These are phyloP conservation scores for Ceratocystis ficicola DNA, from an alignment of 2,329 filamentous ascomycete species.

Conservation along the genomic window DNA sequence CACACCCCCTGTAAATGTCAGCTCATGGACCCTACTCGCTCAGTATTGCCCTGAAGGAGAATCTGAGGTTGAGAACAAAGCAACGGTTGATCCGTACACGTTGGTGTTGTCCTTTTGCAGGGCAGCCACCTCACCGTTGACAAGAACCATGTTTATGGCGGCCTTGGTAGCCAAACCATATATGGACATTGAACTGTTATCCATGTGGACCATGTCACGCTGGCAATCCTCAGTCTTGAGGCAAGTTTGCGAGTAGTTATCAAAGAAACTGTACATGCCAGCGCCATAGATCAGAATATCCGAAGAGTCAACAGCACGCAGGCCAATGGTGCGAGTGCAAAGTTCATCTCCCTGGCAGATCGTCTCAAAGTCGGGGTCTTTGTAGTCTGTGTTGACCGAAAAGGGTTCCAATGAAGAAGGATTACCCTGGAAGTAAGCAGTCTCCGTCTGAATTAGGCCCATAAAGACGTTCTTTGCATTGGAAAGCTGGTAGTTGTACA, in stretches of 20 bases:
- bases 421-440: slow-evolving; percentile 77
- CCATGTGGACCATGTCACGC: slow-evolving; percentile 62
- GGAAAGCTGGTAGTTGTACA: slow-evolving; percentile 76
- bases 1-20: background rate
- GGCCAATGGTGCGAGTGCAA: slow-evolving; percentile 66
- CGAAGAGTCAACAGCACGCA: slow-evolving; percentile 55
- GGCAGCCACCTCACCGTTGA: slow-evolving; percentile 43
- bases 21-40: background rate
- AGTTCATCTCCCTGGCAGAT: slow-evolving; percentile 35
- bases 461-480: slow-evolving; percentile 71
- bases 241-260: slow-evolving; percentile 66
- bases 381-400: slow-evolving; percentile 42
- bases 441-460: slow-evolving; percentile 78
- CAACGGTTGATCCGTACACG: slow-evolving; percentile 52
- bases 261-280: slow-evolving; percentile 71
- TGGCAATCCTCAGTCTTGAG: slow-evolving; percentile 58
- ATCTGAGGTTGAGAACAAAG: slow-evolving; percentile 33
- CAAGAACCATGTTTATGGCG: slow-evolving; percentile 57
- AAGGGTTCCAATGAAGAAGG: slow-evolving; percentile 59
- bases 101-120: slow-evolving; percentile 51
- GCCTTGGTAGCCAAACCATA: slow-evolving; percentile 66
- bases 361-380: slow-evolving; percentile 56
- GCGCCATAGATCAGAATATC: slow-evolving; percentile 60
- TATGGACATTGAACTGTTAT: slow-evolving; percentile 50
- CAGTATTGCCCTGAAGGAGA: slow-evolving; percentile 6